Percentiles rank a stretch among this genome's conserved stretches.
Evolutionary conservation across 1,284 basidiomycete species (phyloP).

Genomic region (Moniliella sp.): DNA sequence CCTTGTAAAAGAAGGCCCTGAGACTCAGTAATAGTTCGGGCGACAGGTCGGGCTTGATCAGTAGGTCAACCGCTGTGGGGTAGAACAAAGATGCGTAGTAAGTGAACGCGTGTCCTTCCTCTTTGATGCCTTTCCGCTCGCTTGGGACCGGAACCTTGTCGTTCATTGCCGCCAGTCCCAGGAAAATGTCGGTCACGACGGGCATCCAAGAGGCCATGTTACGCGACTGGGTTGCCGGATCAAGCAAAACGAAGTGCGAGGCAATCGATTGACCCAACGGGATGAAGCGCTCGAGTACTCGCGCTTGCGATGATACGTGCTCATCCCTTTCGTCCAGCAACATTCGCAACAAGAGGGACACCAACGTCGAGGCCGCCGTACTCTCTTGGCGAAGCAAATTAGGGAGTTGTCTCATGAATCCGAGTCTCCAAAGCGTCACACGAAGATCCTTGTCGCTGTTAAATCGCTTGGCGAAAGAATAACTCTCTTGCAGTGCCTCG

Average conservation of each 20-base stretch:
- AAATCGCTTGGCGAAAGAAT: conserved; percentile 87
- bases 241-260: conserved; percentile 70
- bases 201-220: conserved; percentile 96
- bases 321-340: conserved; percentile 68
- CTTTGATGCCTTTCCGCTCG: conserved; percentile 1
- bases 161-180: conserved; percentile 70
- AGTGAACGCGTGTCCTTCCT: conserved; percentile 5
- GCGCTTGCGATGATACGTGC: conserved; percentile 55
- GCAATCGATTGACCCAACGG: conserved; percentile 83
- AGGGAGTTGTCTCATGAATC: conserved; percentile 98
- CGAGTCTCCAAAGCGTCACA: conserved; percentile 95
- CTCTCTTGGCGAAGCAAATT: conserved; percentile 97
- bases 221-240: conserved; percentile 72
- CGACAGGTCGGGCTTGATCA: conserved; percentile 15
- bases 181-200: conserved; percentile 75
- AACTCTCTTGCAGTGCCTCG: conserved; percentile 81
- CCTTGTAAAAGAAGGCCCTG: conserved; percentile 13
- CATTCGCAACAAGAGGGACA: conserved; percentile 77
- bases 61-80: conserved; percentile 23
- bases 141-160: conserved; percentile 44
- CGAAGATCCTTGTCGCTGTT: conserved; percentile 94
- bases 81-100: conserved; percentile 18
- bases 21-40: conserved; percentile 9
- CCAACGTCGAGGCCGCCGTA: conserved; percentile 77
- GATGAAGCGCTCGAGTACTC: conserved; percentile 67